Evolutionary conservation across 2,329 filamentous ascomycete genomes (phyloP), one percentile per base, ranked within the genome.

Genomic region (Talaromyces piceae): DNA sequence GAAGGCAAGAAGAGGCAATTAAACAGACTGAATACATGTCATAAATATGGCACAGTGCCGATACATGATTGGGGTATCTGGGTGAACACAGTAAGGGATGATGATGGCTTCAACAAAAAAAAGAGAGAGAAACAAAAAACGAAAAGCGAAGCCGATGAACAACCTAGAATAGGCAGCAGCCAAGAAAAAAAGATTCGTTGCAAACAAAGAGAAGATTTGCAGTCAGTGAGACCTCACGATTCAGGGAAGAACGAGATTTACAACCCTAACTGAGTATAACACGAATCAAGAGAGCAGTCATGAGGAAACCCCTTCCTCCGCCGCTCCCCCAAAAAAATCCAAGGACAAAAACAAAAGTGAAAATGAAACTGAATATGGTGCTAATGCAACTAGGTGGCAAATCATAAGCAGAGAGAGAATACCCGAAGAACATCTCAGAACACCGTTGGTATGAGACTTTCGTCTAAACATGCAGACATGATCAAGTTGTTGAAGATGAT

Each of bases 321-420:
- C n/a, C n/a, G n/a, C n/a, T n/a, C n/a, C n/a, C n/a, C n/a, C n/a
- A n/a, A n/a, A n/a, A n/a, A n/a, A n/a, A n/a, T n/a, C n/a, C n/a
- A n/a, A n/a, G n/a, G n/a, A n/a, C n/a, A n/a, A n/a, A n/a, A n/a
- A n/a, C n/a, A n/a, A n/a, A n/a, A n/a, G n/a, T n/a, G n/a, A n/a
- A n/a, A n/a, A n/a, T n/a, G n/a, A n/a, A n/a, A n/a, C n/a, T n/a
- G n/a, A n/a, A n/a, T 16, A 37, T 37, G 18, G 33, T 18, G 20
- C 41, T 22, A 3, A 52, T 52, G 50, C 45, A 49, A 52, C 43
- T 22, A 46, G 22, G 13, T 27, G 45, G 47, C 39, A 22, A 12
- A 26, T 25, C 5, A 22, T 30, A 31, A n/a, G 20, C 22, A 20
- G 30, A 33, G 16, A 31, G 30, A n/a, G 23, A 37, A 22, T n/a